Conservation (phyloP, 1,284 basidiomycete species). For the Marasmius tenuissimus region DNA sequence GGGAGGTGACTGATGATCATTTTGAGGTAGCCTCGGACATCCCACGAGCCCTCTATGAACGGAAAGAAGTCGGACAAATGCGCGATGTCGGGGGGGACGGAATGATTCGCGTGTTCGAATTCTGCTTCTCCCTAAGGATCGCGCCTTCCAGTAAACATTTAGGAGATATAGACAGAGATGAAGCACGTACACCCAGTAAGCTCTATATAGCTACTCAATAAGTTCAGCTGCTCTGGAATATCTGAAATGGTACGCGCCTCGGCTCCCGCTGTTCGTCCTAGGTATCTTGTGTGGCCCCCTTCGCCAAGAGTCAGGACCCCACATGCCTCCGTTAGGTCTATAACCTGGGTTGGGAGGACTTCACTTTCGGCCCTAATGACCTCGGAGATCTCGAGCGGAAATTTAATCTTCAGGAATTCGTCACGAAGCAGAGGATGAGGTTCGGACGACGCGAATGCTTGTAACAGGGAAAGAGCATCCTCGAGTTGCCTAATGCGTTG, state of each 20-base stretch:
- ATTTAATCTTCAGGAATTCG: constrained; percentile 63
- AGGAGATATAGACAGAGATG: too few relatives aligned
- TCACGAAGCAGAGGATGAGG: constrained; percentile 62
- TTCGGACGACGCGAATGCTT: constrained; percentile 34
- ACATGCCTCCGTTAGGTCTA: constrained; percentile 41
- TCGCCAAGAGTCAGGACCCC: constrained; percentile 66
- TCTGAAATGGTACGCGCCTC: not conserved
- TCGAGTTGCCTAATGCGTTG: constrained; percentile 72
- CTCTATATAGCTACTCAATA: too few relatives aligned
- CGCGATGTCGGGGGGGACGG: not conserved
- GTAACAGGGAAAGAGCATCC: constrained; percentile 65
- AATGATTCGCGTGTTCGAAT: not conserved
- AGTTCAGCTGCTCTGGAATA: too few relatives aligned
- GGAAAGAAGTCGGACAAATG: constrained; percentile 5
- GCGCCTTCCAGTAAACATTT: too few relatives aligned
- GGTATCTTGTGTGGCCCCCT: constrained; percentile 41
- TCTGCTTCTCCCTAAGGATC: too few relatives aligned
- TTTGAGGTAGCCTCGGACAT: not conserved
- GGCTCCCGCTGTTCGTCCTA: not conserved
- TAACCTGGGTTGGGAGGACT: not conserved
- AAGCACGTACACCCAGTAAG: too few relatives aligned
- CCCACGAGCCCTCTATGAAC: constrained; percentile 3
- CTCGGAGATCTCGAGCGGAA: constrained; percentile 42
- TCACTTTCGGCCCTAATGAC: constrained; percentile 18
- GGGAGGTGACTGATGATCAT: constrained; percentile 29